Evolutionary conservation across 2,329 filamentous ascomycete species (phyloP).

Genomic region (Calonectria montana): DNA sequence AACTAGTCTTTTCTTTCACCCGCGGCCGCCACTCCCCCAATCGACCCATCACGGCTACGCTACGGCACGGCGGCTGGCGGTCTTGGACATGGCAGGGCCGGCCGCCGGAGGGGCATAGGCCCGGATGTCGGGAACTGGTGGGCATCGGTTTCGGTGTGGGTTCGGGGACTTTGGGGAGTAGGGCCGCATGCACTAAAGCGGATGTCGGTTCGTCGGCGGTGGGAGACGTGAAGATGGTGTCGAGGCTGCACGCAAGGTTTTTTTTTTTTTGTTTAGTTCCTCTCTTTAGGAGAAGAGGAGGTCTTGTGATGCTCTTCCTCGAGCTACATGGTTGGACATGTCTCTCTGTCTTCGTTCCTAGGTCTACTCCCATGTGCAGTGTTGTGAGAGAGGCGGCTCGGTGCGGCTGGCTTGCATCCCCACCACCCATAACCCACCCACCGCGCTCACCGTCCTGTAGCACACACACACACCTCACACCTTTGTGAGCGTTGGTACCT

Average conservation of each 20-base stretch:
- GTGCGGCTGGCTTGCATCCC: slow-evolving; percentile 15
- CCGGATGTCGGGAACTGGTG: slow-evolving; percentile 21
- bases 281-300: background rate
- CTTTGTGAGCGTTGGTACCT: background rate
- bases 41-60: slow-evolving; percentile 7
- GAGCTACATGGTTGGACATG: background rate
- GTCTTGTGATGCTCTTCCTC: background rate
- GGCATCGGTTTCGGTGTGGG: slow-evolving; percentile 7
- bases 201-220: slow-evolving; percentile 24
- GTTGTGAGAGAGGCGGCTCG: slow-evolving; percentile 1
- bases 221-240: background rate
- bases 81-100: slow-evolving; percentile 12
- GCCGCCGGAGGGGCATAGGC: slow-evolving; percentile 37
- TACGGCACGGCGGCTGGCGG: slow-evolving; percentile 2
- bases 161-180: slow-evolving; percentile 10
- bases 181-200: slow-evolving; percentile 1
- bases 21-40: background rate
- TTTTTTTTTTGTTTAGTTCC: background rate
- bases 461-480: background rate
- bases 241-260: background rate
- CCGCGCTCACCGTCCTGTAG: background rate
- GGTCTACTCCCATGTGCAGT: background rate
- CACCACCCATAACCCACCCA: background rate
- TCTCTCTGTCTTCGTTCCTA: background rate
- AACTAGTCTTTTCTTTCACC: background rate